Conservation (phyloP, 768 basidiomycete species). For the Mrakia hoshinonis region DNA sequence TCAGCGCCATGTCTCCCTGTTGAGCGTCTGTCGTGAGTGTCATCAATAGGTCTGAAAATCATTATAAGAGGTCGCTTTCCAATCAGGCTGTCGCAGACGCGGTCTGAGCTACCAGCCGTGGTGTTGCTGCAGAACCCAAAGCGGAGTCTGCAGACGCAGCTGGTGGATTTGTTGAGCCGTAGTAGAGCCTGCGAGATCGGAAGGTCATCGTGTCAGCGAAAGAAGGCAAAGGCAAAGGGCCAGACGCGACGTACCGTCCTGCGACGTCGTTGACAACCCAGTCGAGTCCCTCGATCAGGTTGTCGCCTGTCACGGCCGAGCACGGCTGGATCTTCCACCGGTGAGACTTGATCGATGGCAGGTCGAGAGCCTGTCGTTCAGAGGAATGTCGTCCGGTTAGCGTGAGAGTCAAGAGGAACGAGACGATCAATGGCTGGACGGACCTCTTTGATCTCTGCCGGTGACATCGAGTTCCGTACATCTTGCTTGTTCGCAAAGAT, state of each 20-base stretch:
- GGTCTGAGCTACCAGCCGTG: too few relatives aligned
- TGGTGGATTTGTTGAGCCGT: too few relatives aligned
- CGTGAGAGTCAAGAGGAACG: neutral
- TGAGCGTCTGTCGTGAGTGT: too few relatives aligned
- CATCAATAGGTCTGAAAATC: too few relatives aligned
- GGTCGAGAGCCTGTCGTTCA: slow-evolving; percentile 62
- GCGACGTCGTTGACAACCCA: slow-evolving; percentile 90
- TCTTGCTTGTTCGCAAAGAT: slow-evolving; percentile 99
- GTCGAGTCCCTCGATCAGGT: slow-evolving; percentile 73
- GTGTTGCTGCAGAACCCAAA: too few relatives aligned
- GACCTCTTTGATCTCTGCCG: slow-evolving; percentile 73
- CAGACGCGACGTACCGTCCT: slow-evolving; percentile 35
- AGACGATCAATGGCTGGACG: slow-evolving; percentile 37
- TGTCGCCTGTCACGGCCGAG: slow-evolving; percentile 81
- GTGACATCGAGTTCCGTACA: slow-evolving; percentile 73
- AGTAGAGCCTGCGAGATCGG: too few relatives aligned
- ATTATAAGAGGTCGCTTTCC: too few relatives aligned
- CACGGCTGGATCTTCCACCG: slow-evolving; percentile 84
- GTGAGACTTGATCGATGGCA: slow-evolving; percentile 73
- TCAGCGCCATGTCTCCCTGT: too few relatives aligned
- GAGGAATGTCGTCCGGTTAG: neutral
- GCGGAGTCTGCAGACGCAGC: too few relatives aligned
- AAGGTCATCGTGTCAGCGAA: too few relatives aligned
- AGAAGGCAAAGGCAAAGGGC: neutral
- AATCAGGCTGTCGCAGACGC: too few relatives aligned